These are phyloP conservation scores for Colletotrichum limetticola DNA, from an alignment of 2,329 filamentous ascomycete species.

Conservation along the genomic window DNA sequence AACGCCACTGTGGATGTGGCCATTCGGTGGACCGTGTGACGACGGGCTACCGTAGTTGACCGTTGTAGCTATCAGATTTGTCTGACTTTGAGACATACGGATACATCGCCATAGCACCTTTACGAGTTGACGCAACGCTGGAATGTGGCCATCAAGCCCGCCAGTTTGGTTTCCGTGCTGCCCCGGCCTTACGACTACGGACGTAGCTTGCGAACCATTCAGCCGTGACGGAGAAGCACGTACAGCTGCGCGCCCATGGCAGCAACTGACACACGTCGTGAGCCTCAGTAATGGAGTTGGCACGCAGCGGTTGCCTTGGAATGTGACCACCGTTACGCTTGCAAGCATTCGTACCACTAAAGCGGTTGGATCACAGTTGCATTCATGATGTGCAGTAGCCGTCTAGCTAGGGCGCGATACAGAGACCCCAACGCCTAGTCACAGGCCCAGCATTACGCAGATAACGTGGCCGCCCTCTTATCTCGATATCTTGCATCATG, in stretches of 20 bases:
- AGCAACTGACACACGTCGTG: background rate
- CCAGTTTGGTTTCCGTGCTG: background rate
- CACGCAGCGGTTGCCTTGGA: background rate
- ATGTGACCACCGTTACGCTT: background rate
- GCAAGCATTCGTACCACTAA: slow-evolving; percentile 4
- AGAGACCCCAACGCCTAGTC: background rate
- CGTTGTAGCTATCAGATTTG: background rate
- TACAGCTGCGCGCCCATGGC: background rate
- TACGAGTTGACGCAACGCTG: background rate
- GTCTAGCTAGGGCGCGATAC: no score
- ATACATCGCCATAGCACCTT: background rate
- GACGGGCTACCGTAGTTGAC: background rate
- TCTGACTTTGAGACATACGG: background rate
- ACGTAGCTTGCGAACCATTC: background rate
- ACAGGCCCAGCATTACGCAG: background rate
- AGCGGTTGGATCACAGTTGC: background rate
- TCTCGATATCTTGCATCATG: background rate
- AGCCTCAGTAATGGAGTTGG: background rate
- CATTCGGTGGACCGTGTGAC: background rate
- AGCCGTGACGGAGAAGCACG: background rate
- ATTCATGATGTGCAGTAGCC: background rate
- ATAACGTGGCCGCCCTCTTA: background rate
- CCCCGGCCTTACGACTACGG: background rate
- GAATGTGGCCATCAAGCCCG: background rate
- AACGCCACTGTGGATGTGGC: slow-evolving; percentile 7